Base-by-base conservation (phyloP, 176 grass and related monocot species). In the Cenchrus purpureus region DNA sequence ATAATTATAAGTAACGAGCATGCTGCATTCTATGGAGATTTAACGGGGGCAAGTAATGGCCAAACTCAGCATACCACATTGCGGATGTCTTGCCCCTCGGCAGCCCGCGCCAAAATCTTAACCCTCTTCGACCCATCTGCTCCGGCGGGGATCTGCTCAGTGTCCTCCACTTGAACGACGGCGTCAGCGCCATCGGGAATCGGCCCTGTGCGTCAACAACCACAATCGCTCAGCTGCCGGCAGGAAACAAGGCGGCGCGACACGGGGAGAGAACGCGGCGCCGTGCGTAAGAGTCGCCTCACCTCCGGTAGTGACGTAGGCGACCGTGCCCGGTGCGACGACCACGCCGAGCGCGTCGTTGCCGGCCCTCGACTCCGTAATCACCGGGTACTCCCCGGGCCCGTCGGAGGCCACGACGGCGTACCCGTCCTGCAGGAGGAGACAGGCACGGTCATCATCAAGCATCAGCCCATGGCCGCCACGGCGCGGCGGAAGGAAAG, bases 231-330 rank as follows among this genome's bases (percentile, higher is more conserved):
- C 50, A 68, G 51, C 37, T 40, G 37, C 17, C 32, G 20, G 22
- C 45, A 69, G 60, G 48, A 66, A 17, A 63, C 54, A 67, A 37
- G 45, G 11, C 12, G 55, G 17, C 29, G 65, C 17, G 7, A 4
- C 37, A 71, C 6, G 20, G 20, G 12, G 54, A 71, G 80, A 43
- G 10, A 59, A 17, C 7, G 11, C 25, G 6, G 59, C 6, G 10
- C 25, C 25, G 25, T 25, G 25, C 7, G 11, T 10, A 74, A 8
- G 58, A 13, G 58, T 12, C 48, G 37, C 4, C 78, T 40, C 29
- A 98, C 93, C 96, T 95, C 96, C 91, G 8, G 91, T 98, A 7
- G 93, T 98, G 60, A 98, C 93, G 80, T 98, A 95, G 15, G 96
- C 93, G 78, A 92, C 62, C 29, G 87, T 79, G 65, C 93, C 91